A percentile compares a stretch with the other conserved stretches of the same genome.
Conservation (phyloP, 2,329 filamentous ascomycete species). For the Calonectria montana region DNA sequence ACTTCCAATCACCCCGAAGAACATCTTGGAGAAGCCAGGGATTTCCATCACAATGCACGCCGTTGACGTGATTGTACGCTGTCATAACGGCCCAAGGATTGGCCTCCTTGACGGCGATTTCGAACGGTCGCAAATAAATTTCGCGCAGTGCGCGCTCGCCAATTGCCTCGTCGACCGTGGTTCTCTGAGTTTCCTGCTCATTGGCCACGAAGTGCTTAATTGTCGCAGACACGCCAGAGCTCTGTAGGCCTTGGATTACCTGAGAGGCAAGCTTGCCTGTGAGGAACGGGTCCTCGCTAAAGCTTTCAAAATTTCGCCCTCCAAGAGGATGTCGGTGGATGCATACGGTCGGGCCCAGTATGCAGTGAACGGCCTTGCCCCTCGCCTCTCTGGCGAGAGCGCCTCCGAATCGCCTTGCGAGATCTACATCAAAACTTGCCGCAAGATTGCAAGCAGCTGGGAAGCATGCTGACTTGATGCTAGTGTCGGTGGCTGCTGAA, state of each 20-base stretch:
- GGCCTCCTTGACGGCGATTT: conserved; percentile 55
- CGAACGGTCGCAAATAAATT: conserved; percentile 58
- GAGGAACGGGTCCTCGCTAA: conserved; percentile 60
- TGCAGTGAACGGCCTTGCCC: conserved; percentile 75
- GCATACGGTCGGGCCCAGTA: conserved; percentile 73
- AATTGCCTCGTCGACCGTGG: conserved; percentile 46
- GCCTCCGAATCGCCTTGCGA: conserved; percentile 66
- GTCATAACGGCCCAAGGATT: conserved; percentile 59
- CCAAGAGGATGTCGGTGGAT: conserved; percentile 61
- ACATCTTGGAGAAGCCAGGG: background rate
- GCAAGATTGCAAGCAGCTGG: conserved; percentile 57
- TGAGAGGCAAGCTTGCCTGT: conserved; percentile 56
- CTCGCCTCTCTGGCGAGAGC: conserved; percentile 65
- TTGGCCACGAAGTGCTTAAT: conserved; percentile 61
- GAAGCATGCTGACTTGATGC: conserved; percentile 47
- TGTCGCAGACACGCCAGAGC: conserved; percentile 54
- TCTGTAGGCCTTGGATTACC: conserved; percentile 58
- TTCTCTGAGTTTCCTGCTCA: conserved; percentile 49
- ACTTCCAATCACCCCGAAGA: background rate
- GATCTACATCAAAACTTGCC: conserved; percentile 70
- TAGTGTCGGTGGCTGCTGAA: conserved; percentile 43
- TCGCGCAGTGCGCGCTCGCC: conserved; percentile 47
- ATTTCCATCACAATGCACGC: background rate
- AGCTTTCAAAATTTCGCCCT: conserved; percentile 60
- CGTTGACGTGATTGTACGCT: conserved; percentile 50